Percentiles rank a stretch among this genome's conserved stretches.
Evolutionary conservation across 78 protist genomes (phyloP).

Genomic region (Monocercomonoides exilis): DNA sequence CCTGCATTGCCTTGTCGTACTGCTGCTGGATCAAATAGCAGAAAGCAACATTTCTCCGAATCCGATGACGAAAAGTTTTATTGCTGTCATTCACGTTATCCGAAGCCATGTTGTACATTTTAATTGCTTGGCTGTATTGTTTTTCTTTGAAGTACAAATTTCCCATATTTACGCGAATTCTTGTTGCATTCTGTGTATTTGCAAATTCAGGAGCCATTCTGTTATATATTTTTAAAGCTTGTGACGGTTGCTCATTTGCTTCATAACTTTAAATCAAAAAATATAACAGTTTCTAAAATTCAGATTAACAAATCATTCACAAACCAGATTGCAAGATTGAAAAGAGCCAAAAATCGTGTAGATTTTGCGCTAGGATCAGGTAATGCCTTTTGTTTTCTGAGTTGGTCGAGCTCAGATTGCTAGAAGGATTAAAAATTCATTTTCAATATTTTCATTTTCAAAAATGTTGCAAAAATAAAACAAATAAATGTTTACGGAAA

Average conservation of each 20-base stretch:
- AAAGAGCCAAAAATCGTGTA: neutral
- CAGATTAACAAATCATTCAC: too few relatives aligned
- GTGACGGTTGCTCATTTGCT: neutral
- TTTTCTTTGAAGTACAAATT: neutral
- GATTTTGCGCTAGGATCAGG: too few relatives aligned
- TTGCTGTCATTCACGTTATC: neutral
- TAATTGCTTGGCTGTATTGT: neutral
- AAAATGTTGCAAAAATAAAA: too few relatives aligned
- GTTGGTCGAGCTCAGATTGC: neutral
- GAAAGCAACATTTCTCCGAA: neutral
- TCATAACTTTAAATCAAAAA: too few relatives aligned
- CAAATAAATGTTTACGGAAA: too few relatives aligned
- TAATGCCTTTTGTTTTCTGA: neutral
- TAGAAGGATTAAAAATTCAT: neutral
- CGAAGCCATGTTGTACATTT: neutral
- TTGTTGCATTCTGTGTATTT: neutral
- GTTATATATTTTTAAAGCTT: neutral
- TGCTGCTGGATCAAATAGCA: conserved; percentile 2
- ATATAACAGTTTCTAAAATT: too few relatives aligned
- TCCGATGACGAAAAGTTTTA: neutral
- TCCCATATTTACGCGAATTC: neutral
- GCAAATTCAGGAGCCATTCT: neutral
- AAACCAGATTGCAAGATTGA: neutral
- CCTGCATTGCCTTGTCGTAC: neutral
- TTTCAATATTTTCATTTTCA: neutral